Percentiles rank a stretch among this genome's conserved stretches.
Evolutionary conservation across 768 basidiomycete genomes (phyloP).

Genomic region (Cyclocybe aegerita): DNA sequence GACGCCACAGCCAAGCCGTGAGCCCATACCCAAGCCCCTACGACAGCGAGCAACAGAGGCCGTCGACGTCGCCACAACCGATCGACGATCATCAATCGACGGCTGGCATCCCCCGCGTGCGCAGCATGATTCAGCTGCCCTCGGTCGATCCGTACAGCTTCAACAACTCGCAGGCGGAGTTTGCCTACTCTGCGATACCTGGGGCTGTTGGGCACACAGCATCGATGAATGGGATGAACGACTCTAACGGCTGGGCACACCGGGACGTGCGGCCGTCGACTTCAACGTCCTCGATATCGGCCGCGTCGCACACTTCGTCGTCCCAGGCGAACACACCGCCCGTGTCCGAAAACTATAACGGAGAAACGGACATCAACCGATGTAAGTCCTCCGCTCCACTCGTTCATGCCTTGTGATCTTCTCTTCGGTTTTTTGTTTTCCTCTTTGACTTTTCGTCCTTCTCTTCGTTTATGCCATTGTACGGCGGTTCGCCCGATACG

Average conservation of each 20-base stretch:
- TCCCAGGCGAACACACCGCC: constrained; percentile 84
- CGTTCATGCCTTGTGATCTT: constrained; percentile 4
- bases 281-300: constrained; percentile 74
- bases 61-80: constrained; percentile 72
- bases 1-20: constrained; percentile 85
- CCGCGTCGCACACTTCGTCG: constrained; percentile 73
- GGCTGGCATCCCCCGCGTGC: constrained; percentile 61
- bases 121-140: constrained; percentile 83
- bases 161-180: constrained; percentile 68
- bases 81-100: constrained; percentile 47
- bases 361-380: constrained; percentile 77
- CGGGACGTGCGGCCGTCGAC: constrained; percentile 71
- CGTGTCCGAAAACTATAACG: constrained; percentile 62
- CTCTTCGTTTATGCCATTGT: too few species aligned
- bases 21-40: constrained; percentile 87
- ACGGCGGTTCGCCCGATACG: too few species aligned
- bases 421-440: constrained; percentile 8
- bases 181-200: constrained; percentile 73
- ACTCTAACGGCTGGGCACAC: constrained; percentile 45
- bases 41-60: constrained; percentile 63
- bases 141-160: constrained; percentile 70
- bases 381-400: constrained; percentile 55
- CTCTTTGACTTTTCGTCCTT: neutral
- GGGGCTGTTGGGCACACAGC: constrained; percentile 41
- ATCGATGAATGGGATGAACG: constrained; percentile 46